Base-by-base conservation (phyloP, 169 alveolate genomes). In the Theileria parva region DNA sequence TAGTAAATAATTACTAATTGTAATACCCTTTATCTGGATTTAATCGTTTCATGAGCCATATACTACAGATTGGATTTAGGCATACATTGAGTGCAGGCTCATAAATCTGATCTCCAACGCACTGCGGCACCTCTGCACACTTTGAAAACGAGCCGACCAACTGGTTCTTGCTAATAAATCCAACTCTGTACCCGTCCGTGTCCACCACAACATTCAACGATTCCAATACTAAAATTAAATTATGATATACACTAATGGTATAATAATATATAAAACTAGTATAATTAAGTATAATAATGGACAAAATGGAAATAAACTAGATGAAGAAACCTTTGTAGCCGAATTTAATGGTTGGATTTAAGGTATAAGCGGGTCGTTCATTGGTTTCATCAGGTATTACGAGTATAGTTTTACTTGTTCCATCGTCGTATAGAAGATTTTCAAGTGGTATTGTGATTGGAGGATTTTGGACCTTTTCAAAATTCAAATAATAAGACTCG, bases 11-110 rank as follows among this genome's bases (percentile, higher is more conserved):
- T n/a, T n/a, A n/a, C n/a, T n/a, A n/a, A 48, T 15, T 9, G 19
- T 15, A 44, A n/a, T 64, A 81, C 88, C 88, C 85, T 8, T 87
- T 87, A 23, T 74, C 87, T 30, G 70, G 73, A 19, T 91, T 87
- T 67, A 87, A 69, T 37, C 86, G 69, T 74, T 91, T 87, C 77
- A 91, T 86, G 53, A 76, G 72, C 94, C 94, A 91, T 17, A 91
- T 79, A 21, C 83, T 85, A 68, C 94, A 91, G 34, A 72, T 76
- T 15, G 94, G 94, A 53, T 91, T 77, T n/a, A 86, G 67, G 64
- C 94, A 91, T 17, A 79, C 57, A 80, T 91, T 91, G 60, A 91
- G 83, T 44, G 91, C 93, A 17, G 93, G 93, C 32, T 80, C 78
- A 66, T 87, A 87, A 13, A 67, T 17, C 57, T 91, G 95, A 65